A percentile compares a stretch with the other conserved stretches of the same genome.
These are phyloP conservation scores for Cladorrhinum sp. DNA, from an alignment of 2,329 filamentous ascomycete genomes.

Conservation along the genomic window DNA sequence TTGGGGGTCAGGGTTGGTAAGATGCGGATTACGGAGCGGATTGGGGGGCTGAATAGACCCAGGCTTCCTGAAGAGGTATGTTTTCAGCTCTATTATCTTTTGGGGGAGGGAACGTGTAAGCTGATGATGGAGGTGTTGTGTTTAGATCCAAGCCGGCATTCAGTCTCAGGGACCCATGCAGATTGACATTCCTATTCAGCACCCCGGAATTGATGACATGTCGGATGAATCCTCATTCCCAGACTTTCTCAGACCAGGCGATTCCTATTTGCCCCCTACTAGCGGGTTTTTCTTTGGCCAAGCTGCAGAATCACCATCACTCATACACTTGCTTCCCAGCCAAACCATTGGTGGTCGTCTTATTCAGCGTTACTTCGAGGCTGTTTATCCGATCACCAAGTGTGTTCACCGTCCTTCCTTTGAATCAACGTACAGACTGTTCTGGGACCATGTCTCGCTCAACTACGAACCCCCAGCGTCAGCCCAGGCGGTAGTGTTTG, in stretches of 20 bases:
- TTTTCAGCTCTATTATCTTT: background rate
- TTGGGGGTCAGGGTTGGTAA: constrained; percentile 69
- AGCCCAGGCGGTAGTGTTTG: constrained; percentile 66
- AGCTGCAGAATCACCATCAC: constrained; percentile 43
- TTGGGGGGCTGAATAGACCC: constrained; percentile 70
- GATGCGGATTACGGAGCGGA: constrained; percentile 69
- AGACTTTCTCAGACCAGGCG: constrained; percentile 61
- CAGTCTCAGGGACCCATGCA: too few species aligned
- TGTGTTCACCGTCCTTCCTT: constrained; percentile 67
- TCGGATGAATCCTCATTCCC: constrained; percentile 31
- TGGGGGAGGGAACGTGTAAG: background rate
- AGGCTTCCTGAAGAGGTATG: constrained; percentile 67
- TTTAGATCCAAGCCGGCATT: constrained; percentile 23
- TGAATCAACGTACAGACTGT: constrained; percentile 59
- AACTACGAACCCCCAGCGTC: constrained; percentile 62
- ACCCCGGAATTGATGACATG: constrained; percentile 4
- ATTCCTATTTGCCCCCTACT: constrained; percentile 64
- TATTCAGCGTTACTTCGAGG: constrained; percentile 63
- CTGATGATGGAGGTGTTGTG: background rate
- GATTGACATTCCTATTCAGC: constrained; percentile 4
- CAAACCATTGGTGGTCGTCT: constrained; percentile 58
- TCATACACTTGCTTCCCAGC: constrained; percentile 61
- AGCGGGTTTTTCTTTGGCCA: constrained; percentile 66
- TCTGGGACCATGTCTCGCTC: constrained; percentile 61
- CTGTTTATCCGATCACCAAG: constrained; percentile 67